A percentile compares a stretch with the other conserved stretches of the same genome.
These are phyloP conservation scores for Bryum argenteum DNA, from an alignment of 225 moss, liverwort and hornwort genomes.

Conservation along the genomic window DNA sequence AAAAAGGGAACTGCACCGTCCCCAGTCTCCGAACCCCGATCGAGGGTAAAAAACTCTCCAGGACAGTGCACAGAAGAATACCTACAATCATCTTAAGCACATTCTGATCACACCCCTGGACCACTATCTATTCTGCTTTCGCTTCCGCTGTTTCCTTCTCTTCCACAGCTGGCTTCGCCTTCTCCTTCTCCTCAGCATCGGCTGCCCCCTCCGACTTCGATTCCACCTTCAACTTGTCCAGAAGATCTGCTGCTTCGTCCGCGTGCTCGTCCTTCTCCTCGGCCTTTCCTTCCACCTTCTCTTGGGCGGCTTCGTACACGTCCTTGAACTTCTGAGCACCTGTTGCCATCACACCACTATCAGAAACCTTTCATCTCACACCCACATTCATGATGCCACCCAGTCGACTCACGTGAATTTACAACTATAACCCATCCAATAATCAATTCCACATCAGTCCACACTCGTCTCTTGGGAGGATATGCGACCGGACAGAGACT, in stretches of 20 bases:
- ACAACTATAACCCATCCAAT: no score
- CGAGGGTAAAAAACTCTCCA: conserved; percentile 32
- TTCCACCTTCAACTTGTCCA: conserved; percentile 62
- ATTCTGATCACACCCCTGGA: conserved; percentile 35
- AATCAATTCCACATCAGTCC: no score
- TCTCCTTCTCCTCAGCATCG: conserved; percentile 22
- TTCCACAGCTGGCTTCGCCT: conserved; percentile 28
- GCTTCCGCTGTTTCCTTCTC: conserved; percentile 31
- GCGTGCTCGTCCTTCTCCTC: conserved; percentile 58
- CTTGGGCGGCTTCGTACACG: conserved; percentile 80
- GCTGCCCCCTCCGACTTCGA: conserved; percentile 25
- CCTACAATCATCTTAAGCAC: conserved; percentile 49
- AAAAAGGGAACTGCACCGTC: conserved; percentile 22
- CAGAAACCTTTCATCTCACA: not conserved
- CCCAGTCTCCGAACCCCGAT: conserved; percentile 31
- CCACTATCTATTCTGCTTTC: conserved; percentile 38
- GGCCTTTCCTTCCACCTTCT: conserved; percentile 49
- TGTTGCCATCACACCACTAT: conserved; percentile 11
- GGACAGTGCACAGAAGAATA: conserved; percentile 38
- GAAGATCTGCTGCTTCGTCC: conserved; percentile 70
- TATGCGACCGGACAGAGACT: not conserved
- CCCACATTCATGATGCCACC: no score
- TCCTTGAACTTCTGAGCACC: conserved; percentile 91
- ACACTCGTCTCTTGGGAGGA: not conserved
- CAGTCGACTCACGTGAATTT: no score